Conservation (phyloP, 1,284 basidiomycete species). For the Heterobasidion annosum region DNA sequence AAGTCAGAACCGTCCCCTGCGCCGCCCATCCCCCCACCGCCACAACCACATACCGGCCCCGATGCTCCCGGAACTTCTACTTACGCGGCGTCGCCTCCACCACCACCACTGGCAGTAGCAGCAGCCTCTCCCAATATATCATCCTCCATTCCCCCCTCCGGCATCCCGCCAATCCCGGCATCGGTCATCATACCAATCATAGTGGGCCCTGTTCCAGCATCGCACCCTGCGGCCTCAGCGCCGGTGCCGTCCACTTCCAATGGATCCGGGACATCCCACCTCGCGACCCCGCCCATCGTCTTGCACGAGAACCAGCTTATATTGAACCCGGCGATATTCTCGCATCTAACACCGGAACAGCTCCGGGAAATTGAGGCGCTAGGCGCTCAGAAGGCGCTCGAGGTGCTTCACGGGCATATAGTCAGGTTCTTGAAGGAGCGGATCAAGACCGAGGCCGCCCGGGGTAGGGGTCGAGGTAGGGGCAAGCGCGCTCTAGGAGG, state of each 20-base stretch:
- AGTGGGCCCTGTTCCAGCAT: slow-evolving; percentile 41
- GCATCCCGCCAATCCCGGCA: slow-evolving; percentile 22
- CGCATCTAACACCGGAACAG: slow-evolving; percentile 66
- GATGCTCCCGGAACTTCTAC: slow-evolving; percentile 9
- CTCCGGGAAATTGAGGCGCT: slow-evolving; percentile 71
- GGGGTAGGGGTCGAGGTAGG: slow-evolving; percentile 34
- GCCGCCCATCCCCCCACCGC: slow-evolving; percentile 7
- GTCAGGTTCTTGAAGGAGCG: slow-evolving; percentile 81
- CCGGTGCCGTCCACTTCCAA: slow-evolving; percentile 19
- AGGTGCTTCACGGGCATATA: slow-evolving; percentile 78
- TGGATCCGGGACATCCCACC: slow-evolving; percentile 20
- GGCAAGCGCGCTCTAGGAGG: slow-evolving; percentile 25
- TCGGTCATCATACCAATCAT: slow-evolving; percentile 50
- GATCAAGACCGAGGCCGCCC: slow-evolving; percentile 33
- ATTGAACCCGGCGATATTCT: slow-evolving; percentile 80
- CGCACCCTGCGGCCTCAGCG: slow-evolving; percentile 24
- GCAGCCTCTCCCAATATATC: slow-evolving; percentile 11
- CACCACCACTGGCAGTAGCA: slow-evolving; percentile 7
- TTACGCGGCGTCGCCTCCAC: slow-evolving; percentile 5
- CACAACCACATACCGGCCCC: slow-evolving; percentile 1
- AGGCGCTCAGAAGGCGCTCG: slow-evolving; percentile 77
- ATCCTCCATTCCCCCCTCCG: slow-evolving; percentile 1
- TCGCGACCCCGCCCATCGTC: slow-evolving; percentile 64
- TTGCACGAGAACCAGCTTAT: slow-evolving; percentile 80
- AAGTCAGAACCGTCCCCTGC: slow-evolving; percentile 10